Evolutionary conservation across 2,329 filamentous ascomycete species (phyloP).

Genomic region (Botryotinia calthae): DNA sequence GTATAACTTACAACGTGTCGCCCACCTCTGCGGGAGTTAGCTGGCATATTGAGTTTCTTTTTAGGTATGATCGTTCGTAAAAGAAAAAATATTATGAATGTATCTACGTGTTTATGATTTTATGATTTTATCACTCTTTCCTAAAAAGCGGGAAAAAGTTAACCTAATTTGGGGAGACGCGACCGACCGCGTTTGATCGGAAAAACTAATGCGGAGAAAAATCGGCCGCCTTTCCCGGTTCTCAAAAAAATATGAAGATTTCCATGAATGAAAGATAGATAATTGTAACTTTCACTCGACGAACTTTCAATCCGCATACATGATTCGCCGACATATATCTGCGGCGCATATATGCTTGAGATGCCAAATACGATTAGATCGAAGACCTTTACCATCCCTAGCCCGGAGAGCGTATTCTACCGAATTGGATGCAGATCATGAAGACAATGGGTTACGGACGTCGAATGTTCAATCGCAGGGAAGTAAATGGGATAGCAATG

Average conservation of each 20-base stretch:
- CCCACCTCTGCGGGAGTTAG: not conserved
- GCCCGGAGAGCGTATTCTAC: conserved; percentile 22
- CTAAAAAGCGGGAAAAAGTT: not conserved
- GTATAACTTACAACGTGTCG: conserved; percentile 10
- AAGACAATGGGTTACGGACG: not conserved
- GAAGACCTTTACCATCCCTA: conserved; percentile 16
- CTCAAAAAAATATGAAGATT: conserved; percentile 9
- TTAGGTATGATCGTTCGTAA: too few relatives aligned
- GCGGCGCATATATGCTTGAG: conserved; percentile 37
- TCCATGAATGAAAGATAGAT: not conserved
- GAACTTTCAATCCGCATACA: conserved; percentile 35
- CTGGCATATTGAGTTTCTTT: not conserved
- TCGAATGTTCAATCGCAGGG: not conserved
- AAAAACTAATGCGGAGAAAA: conserved; percentile 1
- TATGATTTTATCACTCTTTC: not conserved
- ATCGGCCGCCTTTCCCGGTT: conserved; percentile 3
- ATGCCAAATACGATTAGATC: conserved; percentile 35
- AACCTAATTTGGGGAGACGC: not conserved
- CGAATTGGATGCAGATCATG: not conserved
- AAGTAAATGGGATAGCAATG: not conserved
- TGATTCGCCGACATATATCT: conserved; percentile 34
- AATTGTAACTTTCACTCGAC: not conserved
- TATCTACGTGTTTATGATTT: not conserved
- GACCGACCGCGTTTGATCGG: conserved; percentile 5
- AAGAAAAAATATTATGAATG: not conserved